phyloP scores from a whole-genome alignment of 257 asterid species.

The Nicotiana otophora region DNA sequence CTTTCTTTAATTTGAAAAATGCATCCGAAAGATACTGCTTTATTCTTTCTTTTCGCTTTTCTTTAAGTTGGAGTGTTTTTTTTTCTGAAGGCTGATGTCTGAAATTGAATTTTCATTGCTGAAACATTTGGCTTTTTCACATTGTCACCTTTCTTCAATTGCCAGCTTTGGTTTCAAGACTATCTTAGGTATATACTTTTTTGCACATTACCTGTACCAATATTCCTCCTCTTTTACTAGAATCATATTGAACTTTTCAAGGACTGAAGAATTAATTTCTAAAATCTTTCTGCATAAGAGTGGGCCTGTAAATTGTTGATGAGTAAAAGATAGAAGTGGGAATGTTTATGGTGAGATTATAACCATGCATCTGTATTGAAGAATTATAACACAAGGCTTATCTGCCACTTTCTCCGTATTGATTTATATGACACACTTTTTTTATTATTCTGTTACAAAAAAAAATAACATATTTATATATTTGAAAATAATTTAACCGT shows the following conservation, averaged over 20 bases:
- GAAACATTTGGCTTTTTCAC: not conserved
- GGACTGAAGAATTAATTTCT: not conserved
- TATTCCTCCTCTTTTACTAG: not conserved
- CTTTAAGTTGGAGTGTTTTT: not conserved
- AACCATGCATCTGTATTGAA: no score
- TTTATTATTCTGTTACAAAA: no score
- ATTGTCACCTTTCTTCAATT: not conserved
- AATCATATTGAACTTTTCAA: not conserved
- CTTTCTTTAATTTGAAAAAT: slow-evolving; percentile 10
- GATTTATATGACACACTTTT: no score
- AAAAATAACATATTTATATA: no score
- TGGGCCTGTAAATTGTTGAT: not conserved
- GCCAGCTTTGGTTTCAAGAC: not conserved
- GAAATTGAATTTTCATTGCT: not conserved
- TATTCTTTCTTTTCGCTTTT: not conserved
- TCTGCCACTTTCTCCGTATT: no score
- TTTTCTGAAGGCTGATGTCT: not conserved
- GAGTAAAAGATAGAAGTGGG: not conserved
- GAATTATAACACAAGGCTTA: no score
- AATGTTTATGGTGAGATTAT: not conserved
- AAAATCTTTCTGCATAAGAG: not conserved
- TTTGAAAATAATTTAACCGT: no score
- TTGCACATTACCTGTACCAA: not conserved
- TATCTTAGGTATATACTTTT: not conserved
- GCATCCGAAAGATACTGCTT: not conserved